Base-by-base conservation (phyloP, 2,329 filamentous ascomycete species). In the Sporothrix pallida region DNA sequence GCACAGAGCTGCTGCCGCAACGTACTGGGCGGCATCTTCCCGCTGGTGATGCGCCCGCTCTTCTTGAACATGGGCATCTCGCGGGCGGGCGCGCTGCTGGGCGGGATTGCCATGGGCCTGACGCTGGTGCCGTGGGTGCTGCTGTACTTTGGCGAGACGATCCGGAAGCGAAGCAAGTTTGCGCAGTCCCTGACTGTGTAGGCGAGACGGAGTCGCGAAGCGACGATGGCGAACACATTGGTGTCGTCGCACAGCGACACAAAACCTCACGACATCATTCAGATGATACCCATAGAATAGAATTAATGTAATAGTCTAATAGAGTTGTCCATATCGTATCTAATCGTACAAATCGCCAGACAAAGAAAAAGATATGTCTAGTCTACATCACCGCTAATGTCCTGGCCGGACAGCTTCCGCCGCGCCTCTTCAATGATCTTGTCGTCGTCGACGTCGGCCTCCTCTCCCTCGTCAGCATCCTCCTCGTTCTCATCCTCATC, bases 1-100 rank as follows among this genome's bases (percentile, higher is more conserved):
- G 93, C 94, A 0, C 94, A 97, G 83, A 92, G 89, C 17, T 97
- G 93, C 80, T 95, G 93, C 78, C 89, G 95, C 12, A 98, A 97
- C 80, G 84, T 97, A 1, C 83, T 97, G 0, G 94, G 91, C 9
- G 95, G 94, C 1, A 82, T 90, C 0, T 97, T 98, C 76, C 94
- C 94, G 0, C 84, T 97, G 0, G 88, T 97, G 15, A 93, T 93
- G 0, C 84, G 85, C 2, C 85, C 89, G 68, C 88, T 98, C 86
- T 97, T 96, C 79, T 86, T 82, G 1, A 89, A 89, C 8, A 83
- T 98, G 58, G 92, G 92, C 0, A 90, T 91, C 77, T 88, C 88
- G 7, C 89, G 87, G 0, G 94, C 93, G 0, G 92, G 91, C 2
- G 93, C 89, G 75, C 80, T 97, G 63, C 83, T 98, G 7, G 95